A percentile compares a stretch with the other conserved stretches of the same genome.
phyloP scores from a whole-genome alignment of 2,329 filamentous ascomycete genomes.

The Clarireedia hainanense region DNA sequence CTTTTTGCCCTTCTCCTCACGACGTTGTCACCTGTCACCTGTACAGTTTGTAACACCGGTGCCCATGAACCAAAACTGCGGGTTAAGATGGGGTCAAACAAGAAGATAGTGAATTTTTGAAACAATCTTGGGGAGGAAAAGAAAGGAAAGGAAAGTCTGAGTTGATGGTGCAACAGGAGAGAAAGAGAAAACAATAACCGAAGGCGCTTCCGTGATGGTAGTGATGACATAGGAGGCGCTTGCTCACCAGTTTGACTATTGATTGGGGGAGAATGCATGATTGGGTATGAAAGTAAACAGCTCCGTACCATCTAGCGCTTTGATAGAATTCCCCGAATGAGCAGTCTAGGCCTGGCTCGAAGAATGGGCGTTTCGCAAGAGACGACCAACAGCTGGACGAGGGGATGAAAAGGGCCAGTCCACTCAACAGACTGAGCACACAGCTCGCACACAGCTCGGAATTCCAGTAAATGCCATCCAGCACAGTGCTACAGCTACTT shows the following conservation, averaged over 20 bases:
- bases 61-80: neutral
- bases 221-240: neutral
- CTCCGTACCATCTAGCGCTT: neutral
- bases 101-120: neutral
- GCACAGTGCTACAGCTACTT: neutral
- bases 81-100: neutral
- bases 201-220: neutral
- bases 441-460: no score
- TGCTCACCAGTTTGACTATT: neutral
- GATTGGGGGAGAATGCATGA: conserved; percentile 1
- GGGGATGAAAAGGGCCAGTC: neutral
- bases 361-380: neutral
- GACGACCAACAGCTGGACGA: neutral
- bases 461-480: neutral
- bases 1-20: neutral
- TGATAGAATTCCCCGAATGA: neutral
- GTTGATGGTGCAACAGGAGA: neutral
- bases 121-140: neutral
- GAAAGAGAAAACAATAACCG: neutral
- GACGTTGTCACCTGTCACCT: neutral
- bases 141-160: neutral
- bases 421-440: neutral
- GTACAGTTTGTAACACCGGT: neutral
- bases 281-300: neutral
- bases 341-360: neutral